These are phyloP conservation scores for Pseudoperonospora humuli DNA, from an alignment of 352 stramenopile genomes.

Conservation along the genomic window DNA sequence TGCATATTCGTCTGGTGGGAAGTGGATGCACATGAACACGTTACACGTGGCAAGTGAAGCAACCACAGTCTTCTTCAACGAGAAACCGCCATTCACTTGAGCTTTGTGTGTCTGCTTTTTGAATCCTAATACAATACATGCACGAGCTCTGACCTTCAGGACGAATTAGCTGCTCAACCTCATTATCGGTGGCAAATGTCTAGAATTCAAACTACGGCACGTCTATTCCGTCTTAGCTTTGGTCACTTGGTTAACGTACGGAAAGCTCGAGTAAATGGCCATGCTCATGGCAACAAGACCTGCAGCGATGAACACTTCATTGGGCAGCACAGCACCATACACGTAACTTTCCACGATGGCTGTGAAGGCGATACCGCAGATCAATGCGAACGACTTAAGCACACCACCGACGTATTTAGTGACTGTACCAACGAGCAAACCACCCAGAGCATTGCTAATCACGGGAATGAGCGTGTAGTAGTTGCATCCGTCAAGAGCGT, in stretches of 20 bases:
- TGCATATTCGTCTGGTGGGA: too few relatives aligned
- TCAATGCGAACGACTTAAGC: slow-evolving; percentile 85
- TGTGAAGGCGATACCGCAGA: slow-evolving; percentile 84
- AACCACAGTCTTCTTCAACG: too few relatives aligned
- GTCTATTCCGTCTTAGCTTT: slow-evolving; percentile 32
- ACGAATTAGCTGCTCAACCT: too few relatives aligned
- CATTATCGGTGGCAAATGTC: too few relatives aligned
- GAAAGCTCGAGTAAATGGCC: slow-evolving; percentile 66
- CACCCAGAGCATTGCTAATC: slow-evolving; percentile 69
- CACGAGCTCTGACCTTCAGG: too few relatives aligned
- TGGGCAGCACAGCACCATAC: slow-evolving; percentile 51
- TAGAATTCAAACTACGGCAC: too few relatives aligned
- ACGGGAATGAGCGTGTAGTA: slow-evolving; percentile 71
- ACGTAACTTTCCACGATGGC: slow-evolving; percentile 69
- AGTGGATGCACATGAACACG: too few relatives aligned
- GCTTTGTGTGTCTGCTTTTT: too few relatives aligned
- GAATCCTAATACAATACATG: too few relatives aligned
- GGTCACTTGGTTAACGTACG: slow-evolving; percentile 36
- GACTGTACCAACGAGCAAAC: slow-evolving; percentile 80
- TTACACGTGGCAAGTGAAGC: too few relatives aligned
- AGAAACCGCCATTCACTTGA: too few relatives aligned
- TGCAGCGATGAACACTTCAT: slow-evolving; percentile 61
- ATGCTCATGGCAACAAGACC: slow-evolving; percentile 59
- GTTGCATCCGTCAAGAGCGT: slow-evolving; percentile 67
- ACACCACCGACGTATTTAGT: slow-evolving; percentile 88